These are phyloP conservation scores for Fulvia fulva DNA, from an alignment of 2,329 filamentous ascomycete species.

Conservation along the genomic window DNA sequence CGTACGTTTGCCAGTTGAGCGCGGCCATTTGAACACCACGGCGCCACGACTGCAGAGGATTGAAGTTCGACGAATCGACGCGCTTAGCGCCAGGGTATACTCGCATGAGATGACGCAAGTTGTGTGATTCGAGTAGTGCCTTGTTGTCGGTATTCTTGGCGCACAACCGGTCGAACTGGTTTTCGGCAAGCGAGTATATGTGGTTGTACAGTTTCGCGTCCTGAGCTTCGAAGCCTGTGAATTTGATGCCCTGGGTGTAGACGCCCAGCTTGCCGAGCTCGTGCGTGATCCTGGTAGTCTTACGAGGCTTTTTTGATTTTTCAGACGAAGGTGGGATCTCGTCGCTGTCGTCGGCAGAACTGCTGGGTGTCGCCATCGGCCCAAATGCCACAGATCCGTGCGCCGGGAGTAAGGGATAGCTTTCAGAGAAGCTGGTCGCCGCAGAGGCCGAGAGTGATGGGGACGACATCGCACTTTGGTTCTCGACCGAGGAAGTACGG, in stretches of 20 bases:
- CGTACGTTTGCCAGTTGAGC: slow-evolving; percentile 97
- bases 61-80: slow-evolving; percentile 86
- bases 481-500: slow-evolving; percentile 60
- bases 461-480: slow-evolving; percentile 46
- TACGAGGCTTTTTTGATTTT: slow-evolving; percentile 60
- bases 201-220: slow-evolving; percentile 89
- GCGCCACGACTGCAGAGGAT: slow-evolving; percentile 89
- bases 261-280: slow-evolving; percentile 82
- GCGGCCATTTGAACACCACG: slow-evolving; percentile 96
- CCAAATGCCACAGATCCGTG: slow-evolving; percentile 55
- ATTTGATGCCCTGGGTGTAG: slow-evolving; percentile 73
- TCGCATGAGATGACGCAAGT: slow-evolving; percentile 85
- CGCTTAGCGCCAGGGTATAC: slow-evolving; percentile 85
- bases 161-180: slow-evolving; percentile 76
- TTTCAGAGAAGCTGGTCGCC: slow-evolving; percentile 49
- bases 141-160: slow-evolving; percentile 72
- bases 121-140: slow-evolving; percentile 78
- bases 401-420: slow-evolving; percentile 44
- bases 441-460: slow-evolving; percentile 51
- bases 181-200: slow-evolving; percentile 91
- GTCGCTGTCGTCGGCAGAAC: slow-evolving; percentile 76
- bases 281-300: slow-evolving; percentile 78
- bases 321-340: slow-evolving; percentile 53
- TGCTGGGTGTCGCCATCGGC: slow-evolving; percentile 54
- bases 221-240: slow-evolving; percentile 68